Percentiles rank a stretch among this genome's conserved stretches.
These are phyloP conservation scores for Panicum virgatum DNA, from an alignment of 202 grass and related monocot species.

Conservation along the genomic window DNA sequence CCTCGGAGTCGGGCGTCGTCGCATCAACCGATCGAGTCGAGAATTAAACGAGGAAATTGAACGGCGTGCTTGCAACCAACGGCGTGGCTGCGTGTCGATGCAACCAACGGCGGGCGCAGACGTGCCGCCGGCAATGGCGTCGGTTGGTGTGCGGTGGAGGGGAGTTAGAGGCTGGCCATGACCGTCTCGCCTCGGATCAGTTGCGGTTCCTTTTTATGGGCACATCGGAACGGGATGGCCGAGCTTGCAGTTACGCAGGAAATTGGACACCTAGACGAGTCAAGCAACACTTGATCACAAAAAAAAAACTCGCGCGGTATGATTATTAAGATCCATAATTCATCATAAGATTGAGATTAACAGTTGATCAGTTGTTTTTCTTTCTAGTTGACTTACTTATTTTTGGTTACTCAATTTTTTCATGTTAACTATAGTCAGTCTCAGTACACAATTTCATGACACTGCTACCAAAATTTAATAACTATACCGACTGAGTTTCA, in stretches of 20 bases:
- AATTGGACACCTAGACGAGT: not conserved
- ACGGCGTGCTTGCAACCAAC: no score
- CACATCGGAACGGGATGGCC: not conserved
- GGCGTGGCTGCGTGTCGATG: not conserved
- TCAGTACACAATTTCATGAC: no score
- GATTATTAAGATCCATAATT: not conserved
- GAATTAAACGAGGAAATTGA: not conserved
- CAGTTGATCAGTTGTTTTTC: no score
- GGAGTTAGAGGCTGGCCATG: constrained; percentile 48
- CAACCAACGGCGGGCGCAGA: constrained; percentile 3
- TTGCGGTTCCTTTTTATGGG: constrained; percentile 11
- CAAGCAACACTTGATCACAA: no score
- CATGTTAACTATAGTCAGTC: no score
- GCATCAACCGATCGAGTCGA: not conserved
- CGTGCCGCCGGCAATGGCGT: constrained; percentile 40
- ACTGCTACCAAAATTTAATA: no score
- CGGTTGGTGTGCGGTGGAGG: constrained; percentile 22
- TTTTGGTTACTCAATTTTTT: no score
- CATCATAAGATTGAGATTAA: no score
- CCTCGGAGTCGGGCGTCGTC: not conserved
- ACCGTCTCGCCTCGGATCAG: constrained; percentile 9
- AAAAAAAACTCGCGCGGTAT: not conserved
- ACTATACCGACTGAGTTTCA: no score
- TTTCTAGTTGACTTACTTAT: no score
- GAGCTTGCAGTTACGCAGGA: not conserved